Conservation (phyloP, 495 filamentous ascomycete genomes). For the Aspergillus egyptiacus region DNA sequence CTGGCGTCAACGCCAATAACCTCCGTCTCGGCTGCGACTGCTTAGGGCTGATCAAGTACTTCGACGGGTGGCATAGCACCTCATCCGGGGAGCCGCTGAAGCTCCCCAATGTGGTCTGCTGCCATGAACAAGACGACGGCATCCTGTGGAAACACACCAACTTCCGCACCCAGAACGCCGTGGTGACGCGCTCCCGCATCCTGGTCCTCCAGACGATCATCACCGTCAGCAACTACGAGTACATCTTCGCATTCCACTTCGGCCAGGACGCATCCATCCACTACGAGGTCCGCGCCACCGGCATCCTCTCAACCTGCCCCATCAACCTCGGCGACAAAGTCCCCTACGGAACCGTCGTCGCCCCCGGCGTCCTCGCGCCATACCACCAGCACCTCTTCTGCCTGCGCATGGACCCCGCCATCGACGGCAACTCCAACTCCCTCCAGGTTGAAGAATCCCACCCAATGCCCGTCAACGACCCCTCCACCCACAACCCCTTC, state of each 20-base stretch:
- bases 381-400: conserved; percentile 89
- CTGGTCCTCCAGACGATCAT: conserved; percentile 68
- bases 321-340: conserved; percentile 50
- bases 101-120: conserved; percentile 54
- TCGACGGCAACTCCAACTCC: conserved; percentile 67
- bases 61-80: conserved; percentile 51
- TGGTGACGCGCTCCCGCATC: conserved; percentile 49
- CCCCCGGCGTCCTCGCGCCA: conserved; percentile 71
- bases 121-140: conserved; percentile 62
- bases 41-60: conserved; percentile 58
- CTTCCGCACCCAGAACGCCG: conserved; percentile 54
- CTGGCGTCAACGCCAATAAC: conserved; percentile 62
- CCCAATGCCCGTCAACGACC: conserved; percentile 54
- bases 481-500: conserved; percentile 59
- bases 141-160: conserved; percentile 69
- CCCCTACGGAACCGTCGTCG: conserved; percentile 77
- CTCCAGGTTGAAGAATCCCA: conserved; percentile 64
- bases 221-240: conserved; percentile 80
- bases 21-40: conserved; percentile 55
- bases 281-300: conserved; percentile 81
- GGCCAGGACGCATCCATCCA: conserved; percentile 71
- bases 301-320: conserved; percentile 75
- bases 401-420: conserved; percentile 74
- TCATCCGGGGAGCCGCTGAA: conserved; percentile 44
- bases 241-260: conserved; percentile 80